Base-by-base conservation (phyloP, 768 basidiomycete genomes). In the Calocybe gangraenosa region DNA sequence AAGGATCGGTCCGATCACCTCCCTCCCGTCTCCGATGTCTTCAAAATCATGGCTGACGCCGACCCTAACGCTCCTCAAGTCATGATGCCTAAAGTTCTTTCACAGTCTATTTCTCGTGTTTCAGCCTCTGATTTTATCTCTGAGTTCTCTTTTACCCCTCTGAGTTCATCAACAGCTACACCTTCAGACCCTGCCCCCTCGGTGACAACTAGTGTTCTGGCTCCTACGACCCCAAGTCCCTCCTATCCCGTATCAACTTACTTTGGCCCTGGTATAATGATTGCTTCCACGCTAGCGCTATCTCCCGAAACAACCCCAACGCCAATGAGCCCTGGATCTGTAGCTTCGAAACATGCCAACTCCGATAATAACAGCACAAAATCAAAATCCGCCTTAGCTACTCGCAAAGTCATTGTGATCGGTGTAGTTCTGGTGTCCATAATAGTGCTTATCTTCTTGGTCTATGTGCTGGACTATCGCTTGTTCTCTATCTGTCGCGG, bases 341-440 rank as follows among this genome's bases (percentile, higher is more conserved):
- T n/a, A n/a, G n/a, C n/a, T n/a, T n/a, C n/a, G n/a, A n/a, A n/a
- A n/a, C n/a, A 3, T 25, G 17, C 19, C 11, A 32, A 28, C 25
- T 5, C 28, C 13, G 31, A 22, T 28, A n/a, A 19, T 15, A 35
- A 46, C 21, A 19, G 39, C 15, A 32, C 40, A 11, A 11, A 5
- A 6, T 11, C 6, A 28, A 11, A 28, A 11, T 28, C 21, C 17
- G 9, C 40, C 3, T 15, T 20, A 18, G 33, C 48, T 14, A 21
- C 38, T 30, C 48, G 36, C 31, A 52, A 55, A 35, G 52, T 58
- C 6, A 22, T 54, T 18, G 34, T 56, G 19, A 43, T 58, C 2
- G 52, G 45, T 7, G 37, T 41, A 14, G 37, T 54, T 15, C 42
- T 58, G 46, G 57, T 43, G 10, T 52, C 46, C 17, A 46, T 58